phyloP scores from a whole-genome alignment of 1,139 yeast genomes.

The Wickerhamomyces sp. region DNA sequence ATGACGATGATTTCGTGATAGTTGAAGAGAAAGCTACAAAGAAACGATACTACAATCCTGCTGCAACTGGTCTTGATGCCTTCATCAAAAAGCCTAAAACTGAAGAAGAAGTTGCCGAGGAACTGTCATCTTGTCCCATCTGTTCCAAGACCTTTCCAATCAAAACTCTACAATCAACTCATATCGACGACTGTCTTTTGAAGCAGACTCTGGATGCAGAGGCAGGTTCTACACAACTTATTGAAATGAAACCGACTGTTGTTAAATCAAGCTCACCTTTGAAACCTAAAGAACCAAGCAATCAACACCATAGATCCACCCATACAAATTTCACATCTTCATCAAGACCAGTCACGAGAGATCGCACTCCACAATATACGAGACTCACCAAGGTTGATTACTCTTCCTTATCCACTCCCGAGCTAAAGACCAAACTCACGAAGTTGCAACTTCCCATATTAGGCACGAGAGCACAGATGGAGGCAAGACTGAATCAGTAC shows the following conservation, averaged over 20 bases:
- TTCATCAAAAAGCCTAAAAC: conserved; percentile 10
- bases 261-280: conserved; percentile 10
- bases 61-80: conserved; percentile 3
- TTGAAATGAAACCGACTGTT: not conserved
- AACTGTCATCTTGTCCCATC: conserved; percentile 61
- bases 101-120: conserved; percentile 11
- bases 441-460: conserved; percentile 49
- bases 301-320: conserved; percentile 3
- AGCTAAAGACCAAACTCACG: conserved; percentile 55
- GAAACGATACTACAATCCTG: conserved; percentile 6
- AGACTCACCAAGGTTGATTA: conserved; percentile 59
- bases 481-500: conserved; percentile 72
- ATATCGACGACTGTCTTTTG: conserved; percentile 64
- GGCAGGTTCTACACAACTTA: not conserved
- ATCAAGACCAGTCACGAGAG: conserved; percentile 4
- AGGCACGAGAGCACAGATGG: conserved; percentile 64
- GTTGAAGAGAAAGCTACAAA: conserved; percentile 20
- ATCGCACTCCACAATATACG: conserved; percentile 4
- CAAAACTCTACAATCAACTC: conserved; percentile 53
- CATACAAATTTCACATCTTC: not conserved
- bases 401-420: conserved; percentile 52
- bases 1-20: conserved; percentile 26
- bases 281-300: conserved; percentile 1
- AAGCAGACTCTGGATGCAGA: conserved; percentile 8
- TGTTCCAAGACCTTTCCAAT: conserved; percentile 57